Evolutionary conservation across 108 stramenopile species (phyloP).

Genomic region (Fistulifera solaris): DNA sequence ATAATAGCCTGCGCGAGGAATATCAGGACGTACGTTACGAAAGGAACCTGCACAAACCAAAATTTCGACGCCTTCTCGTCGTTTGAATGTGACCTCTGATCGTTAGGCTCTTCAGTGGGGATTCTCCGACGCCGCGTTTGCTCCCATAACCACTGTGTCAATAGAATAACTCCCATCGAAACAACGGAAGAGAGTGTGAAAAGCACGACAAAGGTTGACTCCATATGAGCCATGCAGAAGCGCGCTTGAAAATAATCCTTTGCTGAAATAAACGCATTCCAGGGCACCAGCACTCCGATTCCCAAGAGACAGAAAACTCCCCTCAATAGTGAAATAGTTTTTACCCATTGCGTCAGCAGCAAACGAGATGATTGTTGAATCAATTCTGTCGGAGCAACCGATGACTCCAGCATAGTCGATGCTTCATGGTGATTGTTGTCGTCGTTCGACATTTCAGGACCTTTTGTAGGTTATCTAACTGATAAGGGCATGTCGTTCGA

Average conservation of each 20-base stretch:
- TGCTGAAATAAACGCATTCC: conserved; percentile 64
- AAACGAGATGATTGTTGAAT: no score
- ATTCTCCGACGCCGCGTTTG: no score
- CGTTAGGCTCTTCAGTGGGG: no score
- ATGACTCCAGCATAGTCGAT: no score
- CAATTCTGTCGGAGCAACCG: no score
- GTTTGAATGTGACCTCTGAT: no score
- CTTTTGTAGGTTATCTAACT: no score
- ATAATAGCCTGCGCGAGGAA: conserved; percentile 28
- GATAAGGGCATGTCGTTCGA: no score
- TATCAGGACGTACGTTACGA: conserved; percentile 27
- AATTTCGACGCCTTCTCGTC: not conserved
- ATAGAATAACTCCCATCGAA: conserved; percentile 19
- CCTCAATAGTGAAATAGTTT: not conserved
- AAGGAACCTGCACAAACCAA: conserved; percentile 30
- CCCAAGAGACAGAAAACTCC: conserved; percentile 41
- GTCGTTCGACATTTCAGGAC: no score
- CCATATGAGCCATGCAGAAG: conserved; percentile 16
- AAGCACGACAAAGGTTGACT: conserved; percentile 38
- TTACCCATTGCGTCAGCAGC: no score
- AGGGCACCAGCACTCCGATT: conserved; percentile 48
- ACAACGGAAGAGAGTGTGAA: conserved; percentile 37
- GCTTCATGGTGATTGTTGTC: no score
- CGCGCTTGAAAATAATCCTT: conserved; percentile 41
- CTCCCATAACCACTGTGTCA: conserved; percentile 1